Conservation (phyloP, 768 basidiomycete species). For the Russula brevipes region DNA sequence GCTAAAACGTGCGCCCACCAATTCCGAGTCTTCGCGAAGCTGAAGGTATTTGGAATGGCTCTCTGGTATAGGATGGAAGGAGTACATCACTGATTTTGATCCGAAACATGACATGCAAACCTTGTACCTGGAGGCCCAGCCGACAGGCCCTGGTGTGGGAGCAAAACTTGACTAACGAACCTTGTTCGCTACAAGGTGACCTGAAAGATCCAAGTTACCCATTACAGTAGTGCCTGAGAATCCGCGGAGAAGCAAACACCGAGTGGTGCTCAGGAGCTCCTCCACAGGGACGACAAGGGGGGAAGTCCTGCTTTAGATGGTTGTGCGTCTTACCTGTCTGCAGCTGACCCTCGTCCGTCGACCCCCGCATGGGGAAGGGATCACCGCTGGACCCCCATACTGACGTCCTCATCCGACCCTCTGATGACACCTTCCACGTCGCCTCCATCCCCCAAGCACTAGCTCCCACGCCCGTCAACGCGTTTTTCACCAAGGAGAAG, state of each 20-base stretch:
- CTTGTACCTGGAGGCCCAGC: conserved; percentile 3
- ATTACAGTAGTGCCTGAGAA: not conserved
- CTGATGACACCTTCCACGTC: conserved; percentile 24
- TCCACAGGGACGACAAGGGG: not conserved
- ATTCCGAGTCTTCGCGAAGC: conserved; percentile 69
- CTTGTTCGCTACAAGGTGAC: conserved; percentile 1
- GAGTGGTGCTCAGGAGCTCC: not conserved
- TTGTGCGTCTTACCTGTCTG: conserved; percentile 15
- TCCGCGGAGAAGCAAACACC: not conserved
- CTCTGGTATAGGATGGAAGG: conserved; percentile 24
- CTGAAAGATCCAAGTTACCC: not conserved
- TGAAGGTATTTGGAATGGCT: conserved; percentile 56
- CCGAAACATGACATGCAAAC: conserved; percentile 1
- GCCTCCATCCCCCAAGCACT: conserved; percentile 11
- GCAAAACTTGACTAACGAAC: conserved; percentile 11
- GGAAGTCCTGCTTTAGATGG: conserved; percentile 6
- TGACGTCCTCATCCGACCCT: conserved; percentile 23
- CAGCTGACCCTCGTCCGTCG: conserved; percentile 20
- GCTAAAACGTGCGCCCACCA: conserved; percentile 70
- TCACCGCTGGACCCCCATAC: conserved; percentile 18
- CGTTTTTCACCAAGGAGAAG: conserved; percentile 28
- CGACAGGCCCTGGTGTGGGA: not conserved
- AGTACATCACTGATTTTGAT: not conserved
- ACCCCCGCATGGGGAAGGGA: conserved; percentile 20
- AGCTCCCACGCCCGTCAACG: conserved; percentile 3